Evolutionary conservation across 2,329 filamentous ascomycete species (phyloP), one percentile per base, ranked within the genome.

Genomic region (Lecanicillium sp.): DNA sequence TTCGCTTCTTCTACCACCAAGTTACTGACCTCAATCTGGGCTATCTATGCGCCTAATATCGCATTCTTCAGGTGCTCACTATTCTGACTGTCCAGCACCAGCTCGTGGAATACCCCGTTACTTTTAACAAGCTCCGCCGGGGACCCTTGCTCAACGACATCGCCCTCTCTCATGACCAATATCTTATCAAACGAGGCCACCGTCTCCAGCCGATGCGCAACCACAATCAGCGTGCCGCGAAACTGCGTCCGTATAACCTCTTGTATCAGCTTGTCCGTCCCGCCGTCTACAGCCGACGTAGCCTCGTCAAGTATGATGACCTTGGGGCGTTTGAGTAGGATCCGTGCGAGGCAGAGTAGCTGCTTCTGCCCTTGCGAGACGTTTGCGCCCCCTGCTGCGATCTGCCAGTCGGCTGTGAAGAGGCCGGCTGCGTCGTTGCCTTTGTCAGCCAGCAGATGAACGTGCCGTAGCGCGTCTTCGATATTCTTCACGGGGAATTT

Each of bases 291-390:
- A 13, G 38, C 31, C 10, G 32, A 35, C 3, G 38, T 36, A 11
- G 29, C 38, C 28, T 40, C 38, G 15, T 40, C 38, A 27, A 35
- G 33, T 11, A 40, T 34, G 28, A 36, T 29, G 13, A 36, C 14
- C 12, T 15, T 40, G 2, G 22, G 28, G n/a, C 27, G 12, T 11
- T 36, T 29, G 33, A 40, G 27, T 13, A 40, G 18, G 17, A 35
- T 40, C 12, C 38, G 38, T 17, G 38, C 38, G 5, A 40, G 19
- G 15, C 38, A 40, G 4, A 40, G 17, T 10, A 40, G 33, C 28
- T 40, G 38, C 19, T 20, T 25, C 19, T 40, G 38, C 7, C 33
- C 38, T 8, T 36, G 28, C 13, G 33, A 31, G 6, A 36, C 13
- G 18, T 40, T 22, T 9, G 11, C 17, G 6, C 19, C 38, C 12